Conservation (phyloP, 768 basidiomycete genomes). For the Lactarius quietus region DNA sequence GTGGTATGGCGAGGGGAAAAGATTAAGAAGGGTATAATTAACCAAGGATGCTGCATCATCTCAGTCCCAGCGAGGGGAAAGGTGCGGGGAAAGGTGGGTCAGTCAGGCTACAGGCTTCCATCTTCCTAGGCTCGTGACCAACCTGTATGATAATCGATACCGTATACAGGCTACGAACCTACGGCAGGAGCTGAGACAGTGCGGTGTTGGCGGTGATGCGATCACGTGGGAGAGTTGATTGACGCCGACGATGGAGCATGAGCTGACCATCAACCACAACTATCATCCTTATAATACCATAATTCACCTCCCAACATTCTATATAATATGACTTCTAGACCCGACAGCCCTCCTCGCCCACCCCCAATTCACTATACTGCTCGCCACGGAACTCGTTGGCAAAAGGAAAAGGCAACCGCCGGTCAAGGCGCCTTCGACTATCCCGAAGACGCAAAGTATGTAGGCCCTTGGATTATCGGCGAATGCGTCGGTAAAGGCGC, state of each 20-base stretch:
- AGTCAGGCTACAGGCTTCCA: too few species aligned
- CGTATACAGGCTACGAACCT: too few species aligned
- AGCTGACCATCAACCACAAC: neutral
- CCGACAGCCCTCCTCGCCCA: slow-evolving; percentile 61
- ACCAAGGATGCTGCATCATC: slow-evolving; percentile 3
- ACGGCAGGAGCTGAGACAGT: too few species aligned
- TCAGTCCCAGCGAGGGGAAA: too few species aligned
- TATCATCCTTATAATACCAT: slow-evolving; percentile 6
- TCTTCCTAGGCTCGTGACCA: too few species aligned
- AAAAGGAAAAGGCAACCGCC: slow-evolving; percentile 82
- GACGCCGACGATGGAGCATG: neutral
- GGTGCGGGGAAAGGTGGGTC: too few species aligned
- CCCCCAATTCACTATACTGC: slow-evolving; percentile 70
- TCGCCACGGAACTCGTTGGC: slow-evolving; percentile 79
- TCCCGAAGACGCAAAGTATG: slow-evolving; percentile 77
- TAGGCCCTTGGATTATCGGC: slow-evolving; percentile 92
- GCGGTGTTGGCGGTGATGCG: neutral
- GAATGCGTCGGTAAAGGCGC: slow-evolving; percentile 94
- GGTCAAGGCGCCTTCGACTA: slow-evolving; percentile 71
- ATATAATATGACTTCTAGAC: slow-evolving; percentile 30
- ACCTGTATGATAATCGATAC: too few species aligned
- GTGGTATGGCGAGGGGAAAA: slow-evolving; percentile 32
- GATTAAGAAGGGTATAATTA: slow-evolving; percentile 13
- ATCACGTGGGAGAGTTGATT: slow-evolving; percentile 6
- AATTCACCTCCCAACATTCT: slow-evolving; percentile 2